phyloP scores from a whole-genome alignment of 352 stramenopile species.

The Peronospora belbahrii region DNA sequence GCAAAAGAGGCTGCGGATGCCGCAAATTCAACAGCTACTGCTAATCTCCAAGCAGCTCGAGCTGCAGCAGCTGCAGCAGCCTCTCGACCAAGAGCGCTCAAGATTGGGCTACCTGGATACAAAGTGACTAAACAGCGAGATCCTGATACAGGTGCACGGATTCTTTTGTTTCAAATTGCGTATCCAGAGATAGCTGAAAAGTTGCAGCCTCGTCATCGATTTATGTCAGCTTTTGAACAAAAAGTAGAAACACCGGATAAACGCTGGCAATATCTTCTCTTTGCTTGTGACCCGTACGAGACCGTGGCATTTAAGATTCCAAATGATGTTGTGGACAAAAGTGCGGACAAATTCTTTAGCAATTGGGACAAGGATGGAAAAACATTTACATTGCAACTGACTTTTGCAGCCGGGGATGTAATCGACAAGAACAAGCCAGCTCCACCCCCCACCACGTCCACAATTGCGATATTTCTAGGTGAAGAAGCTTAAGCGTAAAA shows the following conservation, averaged over 20 bases:
- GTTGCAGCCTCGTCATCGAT: constrained; percentile 94
- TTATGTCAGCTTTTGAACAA: constrained; percentile 99
- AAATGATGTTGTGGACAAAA: constrained; percentile 93
- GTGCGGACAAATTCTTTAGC: constrained; percentile 93
- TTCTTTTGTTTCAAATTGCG: constrained; percentile 91
- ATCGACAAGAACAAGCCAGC: constrained; percentile 29
- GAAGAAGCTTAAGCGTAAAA: neutral
- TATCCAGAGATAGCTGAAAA: constrained; percentile 94
- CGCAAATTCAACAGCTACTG: constrained; percentile 34
- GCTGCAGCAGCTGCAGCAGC: constrained; percentile 36
- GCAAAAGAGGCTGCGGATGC: constrained; percentile 71
- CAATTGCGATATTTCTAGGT: constrained; percentile 34
- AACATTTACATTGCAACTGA: constrained; percentile 92
- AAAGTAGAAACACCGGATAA: constrained; percentile 95
- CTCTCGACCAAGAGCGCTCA: constrained; percentile 65
- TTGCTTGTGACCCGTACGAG: constrained; percentile 98
- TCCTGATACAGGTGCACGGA: constrained; percentile 69
- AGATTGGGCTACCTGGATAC: constrained; percentile 96
- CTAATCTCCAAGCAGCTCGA: constrained; percentile 33
- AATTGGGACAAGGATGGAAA: constrained; percentile 95
- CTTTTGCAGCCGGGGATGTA: constrained; percentile 38
- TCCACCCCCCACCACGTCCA: constrained; percentile 48
- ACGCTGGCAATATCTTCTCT: constrained; percentile 94
- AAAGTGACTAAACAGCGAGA: constrained; percentile 95
- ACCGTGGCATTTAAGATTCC: constrained; percentile 99